phyloP scores from a whole-genome alignment of 2,329 filamentous ascomycete species.

The Talaromyces sp. region DNA sequence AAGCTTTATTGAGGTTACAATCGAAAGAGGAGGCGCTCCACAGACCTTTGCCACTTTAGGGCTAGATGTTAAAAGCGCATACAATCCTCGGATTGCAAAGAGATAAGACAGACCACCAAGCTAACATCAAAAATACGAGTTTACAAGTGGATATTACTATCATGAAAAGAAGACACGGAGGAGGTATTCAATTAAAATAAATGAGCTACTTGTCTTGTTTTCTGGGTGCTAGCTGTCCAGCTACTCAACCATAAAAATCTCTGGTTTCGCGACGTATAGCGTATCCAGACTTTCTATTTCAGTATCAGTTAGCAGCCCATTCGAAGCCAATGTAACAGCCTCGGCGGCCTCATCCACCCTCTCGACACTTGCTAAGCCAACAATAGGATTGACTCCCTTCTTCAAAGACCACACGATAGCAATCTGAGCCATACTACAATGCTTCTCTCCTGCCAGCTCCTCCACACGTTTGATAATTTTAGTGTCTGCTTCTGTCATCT shows the following conservation, averaged over 20 bases:
- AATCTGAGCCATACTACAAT: conserved; percentile 37
- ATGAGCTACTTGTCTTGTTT: too few relatives aligned
- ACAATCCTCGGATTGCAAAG: neutral
- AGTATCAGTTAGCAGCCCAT: neutral
- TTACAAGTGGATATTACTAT: neutral
- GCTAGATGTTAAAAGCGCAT: neutral
- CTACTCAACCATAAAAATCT: conserved; percentile 8
- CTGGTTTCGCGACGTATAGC: conserved; percentile 4
- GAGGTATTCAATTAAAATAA: neutral
- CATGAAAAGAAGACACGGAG: neutral
- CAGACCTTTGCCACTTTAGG: neutral
- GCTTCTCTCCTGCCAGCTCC: conserved; percentile 29
- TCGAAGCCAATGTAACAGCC: conserved; percentile 4
- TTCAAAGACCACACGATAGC: conserved; percentile 43
- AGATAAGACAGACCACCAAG: neutral
- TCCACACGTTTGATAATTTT: neutral
- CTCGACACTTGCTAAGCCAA: conserved; percentile 32
- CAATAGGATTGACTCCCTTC: conserved; percentile 47
- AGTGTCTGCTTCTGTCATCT: conserved; percentile 27
- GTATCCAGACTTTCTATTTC: conserved; percentile 1
- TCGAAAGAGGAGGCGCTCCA: neutral
- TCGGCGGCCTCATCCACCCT: conserved; percentile 8
- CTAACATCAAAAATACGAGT: neutral
- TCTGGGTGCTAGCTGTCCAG: neutral
- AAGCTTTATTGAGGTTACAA: conserved; percentile 5